Evolutionary conservation across 1,284 basidiomycete species (phyloP), one percentile per base, ranked within the genome.

Genomic region (Heterobasidion annosum): DNA sequence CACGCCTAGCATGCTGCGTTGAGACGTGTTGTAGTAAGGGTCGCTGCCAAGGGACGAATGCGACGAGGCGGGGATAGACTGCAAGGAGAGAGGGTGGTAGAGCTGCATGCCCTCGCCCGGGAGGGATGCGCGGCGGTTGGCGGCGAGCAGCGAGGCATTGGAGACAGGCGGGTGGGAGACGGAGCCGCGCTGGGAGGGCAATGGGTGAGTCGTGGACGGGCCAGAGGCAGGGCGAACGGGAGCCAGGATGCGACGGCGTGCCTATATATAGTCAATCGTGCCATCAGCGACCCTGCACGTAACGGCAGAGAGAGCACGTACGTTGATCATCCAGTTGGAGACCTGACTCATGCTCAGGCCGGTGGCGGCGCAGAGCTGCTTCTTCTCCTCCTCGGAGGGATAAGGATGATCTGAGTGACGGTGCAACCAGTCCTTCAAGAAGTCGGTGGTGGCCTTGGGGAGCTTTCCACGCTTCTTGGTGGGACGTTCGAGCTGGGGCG

Each of bases 321-420:
- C 89, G 62, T 92, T 91, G 64, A 92, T 92, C 86, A 92, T 92
- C 89, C 89, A 92, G 67, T 92, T 92, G 55, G 85, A 88, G 1
- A 93, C 89, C 69, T 93, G 91, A 67, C 80, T 85, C 83, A 93
- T 92, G 67, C 83, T 89, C 58, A 94, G 72, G 13, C 88, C 88
- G 0, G 91, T 94, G 50, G 86, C 84, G 63, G 86, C 81, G 70
- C 91, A 93, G 57, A 94, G 72, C 64, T 87, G 83, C 64, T 92
- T 91, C 73, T 94, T 94, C 75, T 94, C 91, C 61, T 93, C 89
- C 66, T 94, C 90, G 59, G 83, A 88, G 19, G 91, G 92, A 67
- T 94, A 94, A 8, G 91, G 91, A 63, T 94, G 91, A 65, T 91
- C 87, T 2, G 88, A 87, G 65, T 94, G 91, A 57, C 86, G 82